These are phyloP conservation scores for Epichloe sibirici DNA, from an alignment of 2,329 filamentous ascomycete genomes.

Conservation along the genomic window DNA sequence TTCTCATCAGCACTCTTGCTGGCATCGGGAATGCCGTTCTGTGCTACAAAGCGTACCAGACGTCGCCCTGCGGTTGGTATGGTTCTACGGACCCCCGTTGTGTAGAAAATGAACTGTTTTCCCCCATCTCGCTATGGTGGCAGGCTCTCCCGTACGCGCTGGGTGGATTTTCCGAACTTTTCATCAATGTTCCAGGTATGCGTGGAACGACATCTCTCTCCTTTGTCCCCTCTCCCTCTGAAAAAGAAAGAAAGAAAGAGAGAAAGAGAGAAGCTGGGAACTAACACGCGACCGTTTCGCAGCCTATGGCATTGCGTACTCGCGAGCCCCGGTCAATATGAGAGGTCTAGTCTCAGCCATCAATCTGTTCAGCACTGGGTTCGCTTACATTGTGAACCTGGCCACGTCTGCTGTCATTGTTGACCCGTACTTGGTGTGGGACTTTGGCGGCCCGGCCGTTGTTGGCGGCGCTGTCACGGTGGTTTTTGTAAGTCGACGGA, in stretches of 20 bases:
- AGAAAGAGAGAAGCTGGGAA: neutral
- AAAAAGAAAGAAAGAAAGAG: neutral
- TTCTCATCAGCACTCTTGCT: constrained; percentile 33
- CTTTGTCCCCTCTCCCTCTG: neutral
- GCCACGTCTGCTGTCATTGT: constrained; percentile 32
- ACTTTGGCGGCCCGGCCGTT: constrained; percentile 35
- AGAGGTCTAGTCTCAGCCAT: constrained; percentile 36
- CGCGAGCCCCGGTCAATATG: constrained; percentile 38
- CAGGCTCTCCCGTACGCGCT: constrained; percentile 13
- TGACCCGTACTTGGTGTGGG: constrained; percentile 38
- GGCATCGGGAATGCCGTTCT: constrained; percentile 45
- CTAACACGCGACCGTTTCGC: neutral
- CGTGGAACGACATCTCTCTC: neutral
- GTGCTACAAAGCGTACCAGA: constrained; percentile 46
- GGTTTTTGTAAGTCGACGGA: constrained; percentile 19
- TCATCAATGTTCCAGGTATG: constrained; percentile 15
- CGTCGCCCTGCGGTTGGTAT: constrained; percentile 31
- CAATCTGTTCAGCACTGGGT: constrained; percentile 33
- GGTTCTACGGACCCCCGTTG: constrained; percentile 14
- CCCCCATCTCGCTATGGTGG: constrained; percentile 15
- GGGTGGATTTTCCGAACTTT: constrained; percentile 18
- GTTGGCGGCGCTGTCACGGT: constrained; percentile 30
- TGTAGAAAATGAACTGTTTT: constrained; percentile 13
- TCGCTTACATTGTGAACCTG: constrained; percentile 34
- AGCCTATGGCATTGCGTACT: constrained; percentile 40